Conservation (phyloP, 1,284 basidiomycete species). For the Wallemia ichthyophaga region DNA sequence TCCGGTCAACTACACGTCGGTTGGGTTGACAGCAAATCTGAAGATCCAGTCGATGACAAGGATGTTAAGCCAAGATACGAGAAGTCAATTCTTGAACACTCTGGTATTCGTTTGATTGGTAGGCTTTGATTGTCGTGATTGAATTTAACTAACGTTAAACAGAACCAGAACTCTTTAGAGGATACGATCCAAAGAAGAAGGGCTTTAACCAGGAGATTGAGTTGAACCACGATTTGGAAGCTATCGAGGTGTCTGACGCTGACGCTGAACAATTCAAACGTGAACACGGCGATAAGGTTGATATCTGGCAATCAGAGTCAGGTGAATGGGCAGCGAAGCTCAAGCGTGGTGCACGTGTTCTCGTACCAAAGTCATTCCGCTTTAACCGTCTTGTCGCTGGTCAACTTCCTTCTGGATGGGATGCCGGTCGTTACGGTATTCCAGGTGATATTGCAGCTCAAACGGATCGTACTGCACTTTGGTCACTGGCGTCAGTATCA, state of each 20-base stretch:
- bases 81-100: slow-evolving; percentile 66
- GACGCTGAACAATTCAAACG: slow-evolving; percentile 89
- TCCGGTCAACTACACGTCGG: slow-evolving; percentile 75
- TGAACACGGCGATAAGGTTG: slow-evolving; percentile 87
- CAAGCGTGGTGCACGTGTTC: slow-evolving; percentile 86
- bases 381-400: slow-evolving; percentile 87
- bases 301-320: slow-evolving; percentile 65
- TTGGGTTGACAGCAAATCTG: slow-evolving; percentile 87
- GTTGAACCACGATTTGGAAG: slow-evolving; percentile 82
- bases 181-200: slow-evolving; percentile 92
- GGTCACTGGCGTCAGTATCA: slow-evolving; percentile 79
- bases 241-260: slow-evolving; percentile 64
- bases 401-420: slow-evolving; percentile 90
- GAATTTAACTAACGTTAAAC: slow-evolving; percentile 7
- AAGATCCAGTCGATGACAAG: slow-evolving; percentile 93
- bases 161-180: slow-evolving; percentile 92
- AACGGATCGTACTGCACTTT: slow-evolving; percentile 74
- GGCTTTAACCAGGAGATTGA: slow-evolving; percentile 90
- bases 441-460: slow-evolving; percentile 91
- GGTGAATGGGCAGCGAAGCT: slow-evolving; percentile 92
- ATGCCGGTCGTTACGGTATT: slow-evolving; percentile 81
- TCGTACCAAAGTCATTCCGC: slow-evolving; percentile 77
- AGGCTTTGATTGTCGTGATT: slow-evolving; percentile 10
- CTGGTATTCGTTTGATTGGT: slow-evolving; percentile 90
- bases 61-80: slow-evolving; percentile 81